phyloP scores from a whole-genome alignment of 345 rosid species.

The Odontarrhena argentea region DNA sequence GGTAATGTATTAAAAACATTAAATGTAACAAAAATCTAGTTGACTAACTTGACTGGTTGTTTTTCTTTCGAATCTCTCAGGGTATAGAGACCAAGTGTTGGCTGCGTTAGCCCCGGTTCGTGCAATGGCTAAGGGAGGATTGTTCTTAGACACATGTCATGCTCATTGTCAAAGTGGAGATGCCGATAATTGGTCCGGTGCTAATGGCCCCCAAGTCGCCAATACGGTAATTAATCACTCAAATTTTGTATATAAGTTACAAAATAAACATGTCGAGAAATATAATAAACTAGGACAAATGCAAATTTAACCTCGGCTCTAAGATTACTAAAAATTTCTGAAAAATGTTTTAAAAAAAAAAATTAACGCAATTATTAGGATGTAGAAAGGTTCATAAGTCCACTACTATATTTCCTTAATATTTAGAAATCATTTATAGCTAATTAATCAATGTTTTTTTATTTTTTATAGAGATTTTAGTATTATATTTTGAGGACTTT shows the following conservation, averaged over 20 bases:
- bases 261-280: too few relatives aligned
- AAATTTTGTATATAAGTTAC: too few relatives aligned
- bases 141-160: slow-evolving; percentile 80
- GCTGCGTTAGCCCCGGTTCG: slow-evolving; percentile 50
- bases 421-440: too few relatives aligned
- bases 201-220: slow-evolving; percentile 55
- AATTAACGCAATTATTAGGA: too few relatives aligned
- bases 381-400: too few relatives aligned
- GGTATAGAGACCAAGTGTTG: slow-evolving; percentile 64
- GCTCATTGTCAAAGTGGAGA: slow-evolving; percentile 84
- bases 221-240: slow-evolving; percentile 46
- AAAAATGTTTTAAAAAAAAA: too few relatives aligned
- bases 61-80: slow-evolving; percentile 42
- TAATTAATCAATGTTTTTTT: too few relatives aligned
- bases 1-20: slow-evolving; percentile 42
- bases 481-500: neutral
- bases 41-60: slow-evolving; percentile 8
- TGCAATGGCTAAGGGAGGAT: slow-evolving; percentile 53
- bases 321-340: too few relatives aligned
- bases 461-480: too few relatives aligned
- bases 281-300: too few relatives aligned
- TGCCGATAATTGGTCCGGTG: slow-evolving; percentile 70
- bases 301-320: too few relatives aligned
- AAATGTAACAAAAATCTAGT: neutral
- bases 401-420: too few relatives aligned